phyloP scores from a whole-genome alignment of 2,329 filamentous ascomycete genomes.

The Cladobotryum protrusum region DNA sequence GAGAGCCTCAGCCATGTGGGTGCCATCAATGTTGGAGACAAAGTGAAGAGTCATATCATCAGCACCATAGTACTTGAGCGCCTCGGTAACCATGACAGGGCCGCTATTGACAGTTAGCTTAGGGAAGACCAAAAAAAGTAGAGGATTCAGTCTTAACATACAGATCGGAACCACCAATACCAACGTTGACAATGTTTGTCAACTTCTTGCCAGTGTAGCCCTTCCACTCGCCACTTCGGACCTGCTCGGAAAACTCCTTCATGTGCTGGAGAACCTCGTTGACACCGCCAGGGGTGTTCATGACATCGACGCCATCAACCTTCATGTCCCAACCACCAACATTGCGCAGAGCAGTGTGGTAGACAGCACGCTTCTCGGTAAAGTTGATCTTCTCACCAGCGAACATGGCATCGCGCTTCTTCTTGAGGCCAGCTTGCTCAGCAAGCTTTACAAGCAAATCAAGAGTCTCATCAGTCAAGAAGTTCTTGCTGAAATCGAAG shows the following conservation, averaged over 20 bases:
- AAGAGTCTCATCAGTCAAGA: conserved; percentile 88
- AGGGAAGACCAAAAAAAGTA: not conserved
- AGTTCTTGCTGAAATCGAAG: conserved; percentile 99
- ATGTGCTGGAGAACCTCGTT: conserved; percentile 91
- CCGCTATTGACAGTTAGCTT: conserved; percentile 49
- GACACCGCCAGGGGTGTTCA: conserved; percentile 81
- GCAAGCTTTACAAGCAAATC: conserved; percentile 82
- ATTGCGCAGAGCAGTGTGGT: conserved; percentile 92
- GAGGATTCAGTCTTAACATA: conserved; percentile 42
- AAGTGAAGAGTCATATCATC: conserved; percentile 88
- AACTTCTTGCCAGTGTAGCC: conserved; percentile 97
- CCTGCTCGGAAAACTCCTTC: conserved; percentile 95
- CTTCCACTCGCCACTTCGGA: conserved; percentile 93
- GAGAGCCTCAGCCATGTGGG: conserved; percentile 92
- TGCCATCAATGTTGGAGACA: conserved; percentile 99
- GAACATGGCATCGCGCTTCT: conserved; percentile 97
- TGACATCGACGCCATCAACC: conserved; percentile 89
- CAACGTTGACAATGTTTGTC: conserved; percentile 92
- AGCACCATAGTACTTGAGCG: conserved; percentile 89
- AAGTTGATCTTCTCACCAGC: conserved; percentile 98
- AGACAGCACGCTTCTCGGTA: conserved; percentile 92
- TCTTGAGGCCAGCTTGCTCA: conserved; percentile 82
- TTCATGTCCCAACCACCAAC: conserved; percentile 72
- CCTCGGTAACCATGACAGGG: conserved; percentile 98
- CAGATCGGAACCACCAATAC: conserved; percentile 97